A percentile compares a stretch with the other conserved stretches of the same genome.
Conservation (phyloP, 345 rosid species). For the Passiflora organensis region DNA sequence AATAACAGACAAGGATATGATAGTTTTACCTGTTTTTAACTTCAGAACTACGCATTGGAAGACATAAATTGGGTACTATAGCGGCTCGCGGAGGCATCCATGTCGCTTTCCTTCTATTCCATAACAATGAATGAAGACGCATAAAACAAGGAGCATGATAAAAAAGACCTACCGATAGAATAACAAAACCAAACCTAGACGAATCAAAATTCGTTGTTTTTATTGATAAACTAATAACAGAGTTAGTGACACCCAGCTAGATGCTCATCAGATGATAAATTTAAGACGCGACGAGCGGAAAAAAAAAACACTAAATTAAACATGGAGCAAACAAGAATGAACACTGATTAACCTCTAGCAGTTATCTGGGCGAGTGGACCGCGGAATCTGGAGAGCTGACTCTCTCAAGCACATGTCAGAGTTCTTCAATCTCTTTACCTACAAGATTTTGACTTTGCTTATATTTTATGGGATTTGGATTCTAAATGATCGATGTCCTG, state of each 20-base stretch:
- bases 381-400: conserved; percentile 26
- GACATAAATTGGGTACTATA: conserved; percentile 55
- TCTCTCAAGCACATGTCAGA: conserved; percentile 36
- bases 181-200: neutral
- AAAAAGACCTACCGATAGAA: neutral
- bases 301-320: neutral
- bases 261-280: too few species aligned
- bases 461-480: neutral
- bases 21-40: conserved; percentile 53
- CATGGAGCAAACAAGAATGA: neutral
- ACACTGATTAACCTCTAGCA: conserved; percentile 36
- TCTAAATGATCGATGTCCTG: neutral
- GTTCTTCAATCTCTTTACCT: conserved; percentile 30
- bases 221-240: neutral
- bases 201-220: neutral
- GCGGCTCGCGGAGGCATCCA: conserved; percentile 65
- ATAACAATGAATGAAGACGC: neutral
- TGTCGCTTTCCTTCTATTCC: conserved; percentile 36
- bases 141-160: neutral
- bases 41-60: conserved; percentile 77
- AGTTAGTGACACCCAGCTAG: too few species aligned
- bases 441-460: neutral
- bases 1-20: neutral
- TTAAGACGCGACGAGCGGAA: neutral
- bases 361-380: conserved; percentile 22